A percentile compares a stretch with the other conserved stretches of the same genome.
Evolutionary conservation across 2,329 filamentous ascomycete species (phyloP).

Genomic region (Colletotrichum ledebouriae): DNA sequence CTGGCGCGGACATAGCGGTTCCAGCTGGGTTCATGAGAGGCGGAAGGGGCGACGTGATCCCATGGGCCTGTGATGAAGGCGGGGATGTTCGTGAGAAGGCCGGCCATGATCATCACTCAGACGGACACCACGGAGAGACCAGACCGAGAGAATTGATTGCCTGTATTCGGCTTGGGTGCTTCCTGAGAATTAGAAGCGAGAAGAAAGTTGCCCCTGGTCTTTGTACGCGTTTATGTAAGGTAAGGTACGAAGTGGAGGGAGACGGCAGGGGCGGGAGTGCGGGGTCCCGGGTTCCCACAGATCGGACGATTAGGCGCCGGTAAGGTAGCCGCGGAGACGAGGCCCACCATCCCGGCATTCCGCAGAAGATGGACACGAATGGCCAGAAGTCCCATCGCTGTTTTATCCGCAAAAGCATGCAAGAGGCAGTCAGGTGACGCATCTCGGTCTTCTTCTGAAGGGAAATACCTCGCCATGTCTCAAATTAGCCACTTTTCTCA

Average conservation of each 20-base stretch:
- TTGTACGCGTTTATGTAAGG: not conserved
- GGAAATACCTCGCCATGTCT: not conserved
- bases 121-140: too few species aligned
- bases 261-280: slow-evolving; percentile 28
- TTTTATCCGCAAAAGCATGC: not conserved
- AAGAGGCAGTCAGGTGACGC: not conserved
- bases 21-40: slow-evolving; percentile 49
- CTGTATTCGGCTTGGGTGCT: too few species aligned
- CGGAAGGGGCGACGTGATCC: not conserved
- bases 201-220: too few species aligned
- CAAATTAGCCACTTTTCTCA: not conserved
- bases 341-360: slow-evolving; percentile 19
- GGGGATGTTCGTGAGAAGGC: slow-evolving; percentile 12
- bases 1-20: slow-evolving; percentile 57
- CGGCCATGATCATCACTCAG: slow-evolving; percentile 1
- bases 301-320: slow-evolving; percentile 27
- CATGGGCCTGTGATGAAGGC: slow-evolving; percentile 28
- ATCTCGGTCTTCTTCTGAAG: not conserved
- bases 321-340: slow-evolving; percentile 22
- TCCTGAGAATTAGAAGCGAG: too few species aligned
- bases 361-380: slow-evolving; percentile 18
- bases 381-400: not conserved
- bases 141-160: too few species aligned
- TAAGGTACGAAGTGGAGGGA: slow-evolving; percentile 4
- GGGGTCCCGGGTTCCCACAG: slow-evolving; percentile 37